Evolutionary conservation across 768 basidiomycete genomes (phyloP).

Genomic region (Tephrocybe sp.): DNA sequence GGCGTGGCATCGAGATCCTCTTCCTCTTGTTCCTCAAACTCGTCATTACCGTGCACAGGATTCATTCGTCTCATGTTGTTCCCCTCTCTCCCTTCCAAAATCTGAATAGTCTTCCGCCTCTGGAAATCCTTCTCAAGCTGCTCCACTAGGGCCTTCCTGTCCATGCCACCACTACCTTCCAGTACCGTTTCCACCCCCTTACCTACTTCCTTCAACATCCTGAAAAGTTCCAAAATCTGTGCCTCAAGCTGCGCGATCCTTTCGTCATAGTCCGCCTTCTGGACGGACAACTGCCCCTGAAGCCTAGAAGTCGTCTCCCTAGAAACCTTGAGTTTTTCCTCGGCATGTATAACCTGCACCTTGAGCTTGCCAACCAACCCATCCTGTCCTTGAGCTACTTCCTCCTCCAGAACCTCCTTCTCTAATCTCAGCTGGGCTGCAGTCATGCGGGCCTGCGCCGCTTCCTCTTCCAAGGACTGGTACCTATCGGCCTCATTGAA

Average conservation of each 20-base stretch:
- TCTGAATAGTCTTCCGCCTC: constrained; percentile 78
- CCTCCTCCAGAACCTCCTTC: constrained; percentile 80
- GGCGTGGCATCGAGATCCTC: constrained; percentile 59
- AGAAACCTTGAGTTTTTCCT: constrained; percentile 76
- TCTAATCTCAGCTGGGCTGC: constrained; percentile 70
- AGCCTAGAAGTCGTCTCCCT: constrained; percentile 75
- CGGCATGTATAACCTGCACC: constrained; percentile 59
- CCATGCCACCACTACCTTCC: constrained; percentile 67
- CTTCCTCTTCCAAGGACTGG: constrained; percentile 77
- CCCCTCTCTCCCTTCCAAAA: constrained; percentile 70
- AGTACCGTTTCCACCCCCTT: constrained; percentile 74
- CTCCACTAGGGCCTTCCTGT: constrained; percentile 78
- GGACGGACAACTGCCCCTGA: constrained; percentile 72
- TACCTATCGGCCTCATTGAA: constrained; percentile 88
- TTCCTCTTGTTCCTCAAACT: constrained; percentile 37
- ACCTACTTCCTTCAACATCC: constrained; percentile 87
- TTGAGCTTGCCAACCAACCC: constrained; percentile 86
- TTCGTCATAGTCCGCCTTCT: constrained; percentile 80
- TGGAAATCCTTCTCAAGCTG: constrained; percentile 81
- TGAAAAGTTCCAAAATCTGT: constrained; percentile 91
- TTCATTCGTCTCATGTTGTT: constrained; percentile 28
- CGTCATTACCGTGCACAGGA: constrained; percentile 17
- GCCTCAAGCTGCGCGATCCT: constrained; percentile 85
- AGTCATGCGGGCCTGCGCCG: constrained; percentile 60
- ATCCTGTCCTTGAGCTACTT: constrained; percentile 76